Conservation (phyloP, 2,329 filamentous ascomycete genomes). For the Tolypocladium guangdongense region DNA sequence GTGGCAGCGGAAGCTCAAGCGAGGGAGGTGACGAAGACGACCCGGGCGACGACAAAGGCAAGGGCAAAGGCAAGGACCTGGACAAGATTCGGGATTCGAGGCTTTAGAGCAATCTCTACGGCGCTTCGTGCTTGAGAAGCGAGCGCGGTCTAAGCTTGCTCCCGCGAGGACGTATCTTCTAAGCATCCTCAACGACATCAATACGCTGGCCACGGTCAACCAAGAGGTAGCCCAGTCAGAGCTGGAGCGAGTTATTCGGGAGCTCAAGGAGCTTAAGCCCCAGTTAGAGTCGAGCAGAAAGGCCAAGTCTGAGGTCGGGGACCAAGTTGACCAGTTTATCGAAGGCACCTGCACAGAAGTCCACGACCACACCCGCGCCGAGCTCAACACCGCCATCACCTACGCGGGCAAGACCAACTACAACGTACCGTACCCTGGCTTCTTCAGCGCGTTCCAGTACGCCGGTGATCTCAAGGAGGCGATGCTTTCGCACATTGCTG, state of each 20-base stretch:
- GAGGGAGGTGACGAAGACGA: conserved; percentile 46
- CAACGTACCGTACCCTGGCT: conserved; percentile 75
- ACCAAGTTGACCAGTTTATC: conserved; percentile 70
- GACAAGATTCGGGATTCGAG: conserved; percentile 81
- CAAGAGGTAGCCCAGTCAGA: conserved; percentile 77
- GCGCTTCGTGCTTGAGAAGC: conserved; percentile 90
- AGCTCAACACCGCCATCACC: conserved; percentile 63
- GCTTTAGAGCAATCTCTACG: conserved; percentile 79
- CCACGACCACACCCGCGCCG: conserved; percentile 70
- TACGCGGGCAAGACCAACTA: conserved; percentile 68
- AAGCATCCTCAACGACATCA: conserved; percentile 82
- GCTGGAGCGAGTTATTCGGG: conserved; percentile 68
- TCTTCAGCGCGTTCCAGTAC: conserved; percentile 79
- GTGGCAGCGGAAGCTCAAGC: conserved; percentile 39
- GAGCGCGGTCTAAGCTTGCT: conserved; percentile 87
- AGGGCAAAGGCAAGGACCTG: conserved; percentile 75
- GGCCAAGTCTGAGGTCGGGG: conserved; percentile 66
- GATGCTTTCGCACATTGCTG: conserved; percentile 80
- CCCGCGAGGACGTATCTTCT: conserved; percentile 91
- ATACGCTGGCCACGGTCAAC: conserved; percentile 76
- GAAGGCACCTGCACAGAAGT: conserved; percentile 78
- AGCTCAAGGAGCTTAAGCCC: conserved; percentile 75
- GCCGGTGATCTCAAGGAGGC: conserved; percentile 87
- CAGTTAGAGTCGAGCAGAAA: conserved; percentile 75
- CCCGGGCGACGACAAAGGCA: conserved; percentile 46